Conservation (phyloP, 129 eudicot genomes). For the Glebionis coronaria region DNA sequence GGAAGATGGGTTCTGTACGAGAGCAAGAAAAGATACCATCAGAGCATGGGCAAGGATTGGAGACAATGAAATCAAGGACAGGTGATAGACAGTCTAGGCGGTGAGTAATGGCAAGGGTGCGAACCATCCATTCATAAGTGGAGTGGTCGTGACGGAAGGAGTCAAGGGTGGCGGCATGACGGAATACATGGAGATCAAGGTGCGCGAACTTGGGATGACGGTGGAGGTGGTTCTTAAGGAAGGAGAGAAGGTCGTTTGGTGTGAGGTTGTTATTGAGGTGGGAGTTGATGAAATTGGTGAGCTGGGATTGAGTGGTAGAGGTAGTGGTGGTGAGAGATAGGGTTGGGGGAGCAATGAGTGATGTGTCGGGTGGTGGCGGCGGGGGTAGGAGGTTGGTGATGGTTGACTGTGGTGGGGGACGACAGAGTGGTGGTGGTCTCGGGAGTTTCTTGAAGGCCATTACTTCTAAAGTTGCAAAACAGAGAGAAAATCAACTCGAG, state of each 20-base stretch:
- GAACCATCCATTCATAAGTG: slow-evolving; percentile 77
- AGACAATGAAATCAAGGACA: slow-evolving; percentile 49
- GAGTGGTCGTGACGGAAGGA: slow-evolving; percentile 82
- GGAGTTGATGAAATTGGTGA: slow-evolving; percentile 48
- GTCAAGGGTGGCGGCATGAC: slow-evolving; percentile 65
- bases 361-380: slow-evolving; percentile 32
- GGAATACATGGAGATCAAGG: slow-evolving; percentile 83
- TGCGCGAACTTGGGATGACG: slow-evolving; percentile 75
- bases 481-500: too few species aligned
- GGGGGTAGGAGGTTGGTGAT: slow-evolving; percentile 30
- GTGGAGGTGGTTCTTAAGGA: slow-evolving; percentile 68
- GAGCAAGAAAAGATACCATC: slow-evolving; percentile 86
- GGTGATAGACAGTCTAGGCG: slow-evolving; percentile 50
- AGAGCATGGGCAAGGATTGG: slow-evolving; percentile 91
- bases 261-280: slow-evolving; percentile 63
- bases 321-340: slow-evolving; percentile 28
- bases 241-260: slow-evolving; percentile 53
- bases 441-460: slow-evolving; percentile 41
- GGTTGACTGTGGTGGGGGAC: slow-evolving; percentile 22
- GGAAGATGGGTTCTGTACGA: slow-evolving; percentile 64
- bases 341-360: slow-evolving; percentile 35
- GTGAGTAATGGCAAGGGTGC: slow-evolving; percentile 59
- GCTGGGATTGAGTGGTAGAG: slow-evolving; percentile 46
- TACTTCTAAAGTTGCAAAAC: not conserved
- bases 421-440: slow-evolving; percentile 26